Evolutionary conservation across 306 rosid genomes (phyloP), one percentile per base, ranked within the genome.

Genomic region (Benincasa hispida): DNA sequence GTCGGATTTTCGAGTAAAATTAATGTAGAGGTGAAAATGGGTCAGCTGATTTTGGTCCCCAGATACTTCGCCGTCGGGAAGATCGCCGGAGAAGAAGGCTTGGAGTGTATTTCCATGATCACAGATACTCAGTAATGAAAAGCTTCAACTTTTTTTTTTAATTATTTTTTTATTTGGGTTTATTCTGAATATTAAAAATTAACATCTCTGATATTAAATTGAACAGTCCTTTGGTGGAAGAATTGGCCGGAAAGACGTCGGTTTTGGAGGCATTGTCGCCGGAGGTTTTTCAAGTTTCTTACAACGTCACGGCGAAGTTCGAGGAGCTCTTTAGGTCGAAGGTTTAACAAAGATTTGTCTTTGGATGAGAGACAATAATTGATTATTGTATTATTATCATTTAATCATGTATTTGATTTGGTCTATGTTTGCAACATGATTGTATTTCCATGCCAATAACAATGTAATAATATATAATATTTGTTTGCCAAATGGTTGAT

Each of bases 31-130:
- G 90, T 89, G 19, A 72, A 79, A 78, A 80, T 75, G 39, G 95
- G 90, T 47, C 80, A 88, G 21, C 78, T 89, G 82, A 13, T 89
- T 74, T 78, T 91, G 0, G 91, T 91, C 76, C 97, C 92, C 1
- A 82, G 54, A 1, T 87, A 84, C 62, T 86, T 84, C 48, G 88
- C 74, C 24, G 79, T 77, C 13, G 89, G 91, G n/a, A 6, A 67
- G 63, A 37, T 78, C 72, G 92, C 97, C 3, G 90, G 89, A 8
- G 74, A 11, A 42, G 80, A 83, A 51, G 92, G 92, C 66, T 5
- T 89, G 22, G 95, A 89, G 42, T 80, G 66, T 62, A 76, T 77
- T 68, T 84, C 94, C 27, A 41, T 85, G 1, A 74, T 87, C 5
- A 82, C 87, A 8, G 80, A 75, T 15, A 32, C 78, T 11, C 41